A percentile compares a stretch with the other conserved stretches of the same genome.
phyloP scores from a whole-genome alignment of 2,329 filamentous ascomycete genomes.

The Pestalotiopsis sp. region DNA sequence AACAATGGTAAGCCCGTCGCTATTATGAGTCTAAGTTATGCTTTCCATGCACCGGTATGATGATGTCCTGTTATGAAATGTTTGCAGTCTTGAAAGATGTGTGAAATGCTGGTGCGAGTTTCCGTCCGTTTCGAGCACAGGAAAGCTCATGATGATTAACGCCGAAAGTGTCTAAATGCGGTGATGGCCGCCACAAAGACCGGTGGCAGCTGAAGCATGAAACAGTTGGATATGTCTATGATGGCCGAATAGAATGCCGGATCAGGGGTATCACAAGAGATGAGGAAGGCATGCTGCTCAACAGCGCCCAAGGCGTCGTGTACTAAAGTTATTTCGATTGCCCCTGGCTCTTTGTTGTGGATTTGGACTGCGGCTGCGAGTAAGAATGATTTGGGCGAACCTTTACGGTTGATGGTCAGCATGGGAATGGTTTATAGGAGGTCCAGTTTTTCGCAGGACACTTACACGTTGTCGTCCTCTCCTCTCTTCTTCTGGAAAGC shows the following conservation, averaged over 20 bases:
- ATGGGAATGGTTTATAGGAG: background rate
- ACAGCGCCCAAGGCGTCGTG: background rate
- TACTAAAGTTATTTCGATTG: conserved; percentile 27
- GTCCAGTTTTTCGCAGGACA: background rate
- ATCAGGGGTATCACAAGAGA: conserved; percentile 26
- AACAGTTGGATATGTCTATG: background rate
- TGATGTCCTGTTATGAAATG: background rate
- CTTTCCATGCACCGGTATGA: background rate
- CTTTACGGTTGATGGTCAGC: conserved; percentile 18
- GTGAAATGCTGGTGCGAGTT: background rate
- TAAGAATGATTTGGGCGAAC: conserved; percentile 25
- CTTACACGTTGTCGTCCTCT: conserved; percentile 41
- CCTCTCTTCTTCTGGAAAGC: conserved; percentile 41
- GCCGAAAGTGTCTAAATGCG: conserved; percentile 1
- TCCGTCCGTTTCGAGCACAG: background rate
- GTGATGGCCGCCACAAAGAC: background rate
- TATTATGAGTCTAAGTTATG: background rate
- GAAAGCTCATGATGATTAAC: background rate
- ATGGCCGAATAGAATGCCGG: background rate
- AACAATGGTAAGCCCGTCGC: background rate
- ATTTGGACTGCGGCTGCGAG: conserved; percentile 23
- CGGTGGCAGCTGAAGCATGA: background rate
- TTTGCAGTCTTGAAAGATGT: background rate
- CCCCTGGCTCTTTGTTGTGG: conserved; percentile 17
- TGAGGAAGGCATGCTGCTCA: conserved; percentile 14